Base-by-base conservation (phyloP, 2,329 filamentous ascomycete genomes). In the Colletotrichum sojae region DNA sequence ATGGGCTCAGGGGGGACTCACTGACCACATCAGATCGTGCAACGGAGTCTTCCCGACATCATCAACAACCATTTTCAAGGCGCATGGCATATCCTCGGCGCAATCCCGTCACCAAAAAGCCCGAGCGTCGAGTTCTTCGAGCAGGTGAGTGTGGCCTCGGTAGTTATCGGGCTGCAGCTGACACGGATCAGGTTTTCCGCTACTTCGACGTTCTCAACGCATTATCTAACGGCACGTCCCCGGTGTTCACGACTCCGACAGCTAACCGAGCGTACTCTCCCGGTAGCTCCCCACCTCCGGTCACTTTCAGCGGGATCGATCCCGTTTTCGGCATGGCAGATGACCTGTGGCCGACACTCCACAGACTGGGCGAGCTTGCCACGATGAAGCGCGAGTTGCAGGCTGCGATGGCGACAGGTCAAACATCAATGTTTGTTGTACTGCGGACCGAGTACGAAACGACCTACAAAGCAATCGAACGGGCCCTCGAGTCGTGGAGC, bases 151-250 rank as follows among this genome's bases (percentile, higher is more conserved):
- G 2, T 18, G 1, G 12, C 16, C 2, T 10, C n/a, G 5, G 4
- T 9, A 16, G 10, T 10, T 45, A 5, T 13, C 18, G 10, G 46
- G 18, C 16, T 25, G 18, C n/a, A 13, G n/a, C 58, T 71, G 13
- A 71, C 25, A 6, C 2, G 3, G 2, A 3, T 4, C 31, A 71
- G 70, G 67, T 67, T 12, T 71, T 71, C 51, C 62, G 67, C 16
- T 71, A 71, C 22, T 71, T 71, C 22, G 70, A 71, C 16, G 54
- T 66, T 2, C 56, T 71, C n/a, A 63, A 71, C 22, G 67, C 70
- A 15, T 49, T 71, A n/a, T 58, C 63, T 15, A 59, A 55, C 5
- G 63, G 45, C 15, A 53, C 67, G 3, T 39, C 54, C 16, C 62
- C 67, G 16, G 43, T 70, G 3, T 67, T 67, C 45, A 22, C 63